Base-by-base conservation (phyloP, 1,139 yeast genomes). In the Suhomyces chickasaworum region DNA sequence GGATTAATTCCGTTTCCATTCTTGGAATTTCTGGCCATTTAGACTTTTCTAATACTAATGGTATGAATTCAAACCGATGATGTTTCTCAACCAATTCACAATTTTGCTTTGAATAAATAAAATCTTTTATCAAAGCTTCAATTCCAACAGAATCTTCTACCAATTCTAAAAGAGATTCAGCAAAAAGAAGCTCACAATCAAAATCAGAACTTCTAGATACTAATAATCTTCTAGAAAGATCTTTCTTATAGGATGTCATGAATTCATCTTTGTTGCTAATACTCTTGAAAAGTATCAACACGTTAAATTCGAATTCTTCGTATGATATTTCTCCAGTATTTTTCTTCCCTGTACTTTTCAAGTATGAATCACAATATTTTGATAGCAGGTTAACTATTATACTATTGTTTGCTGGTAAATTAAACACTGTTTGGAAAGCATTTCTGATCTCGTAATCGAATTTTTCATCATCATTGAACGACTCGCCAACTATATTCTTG, bases 1-100 rank as follows among this genome's bases (percentile, higher is more conserved):
- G 41, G 2, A 36, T 29, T 1, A 58, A 37, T 7, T 57, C 59
- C 1, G 53, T 39, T 15, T 60, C 65, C 27, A 50, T 55, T 20
- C 61, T 61, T 2, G 78, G 77, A 9, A 73, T 62, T 31, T 69
- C 77, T 0, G 78, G 77, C 80, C 80, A 75, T 41, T 61, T 54
- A 31, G 63, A 60, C 51, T 65, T 65, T 43, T 68, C 71, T 37
- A 75, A 60, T 2, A 74, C 57, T 39, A 71, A 51, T 0, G 73
- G 72, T 31, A 50, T 57, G 50, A 74, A 73, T 7, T 64, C 68
- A n/a, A 63, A 44, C 1, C 41, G 37, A 2, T 53, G 37, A 5
- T 44, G 37, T 8, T 48, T 45, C 2, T 58, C 47, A 12, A 49
- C 17, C 16, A 48, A 43, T 1, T 57, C 46, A 44, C 57, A 65